phyloP scores from a whole-genome alignment of 73 alveolate species.

The Paramecium bursaria region DNA sequence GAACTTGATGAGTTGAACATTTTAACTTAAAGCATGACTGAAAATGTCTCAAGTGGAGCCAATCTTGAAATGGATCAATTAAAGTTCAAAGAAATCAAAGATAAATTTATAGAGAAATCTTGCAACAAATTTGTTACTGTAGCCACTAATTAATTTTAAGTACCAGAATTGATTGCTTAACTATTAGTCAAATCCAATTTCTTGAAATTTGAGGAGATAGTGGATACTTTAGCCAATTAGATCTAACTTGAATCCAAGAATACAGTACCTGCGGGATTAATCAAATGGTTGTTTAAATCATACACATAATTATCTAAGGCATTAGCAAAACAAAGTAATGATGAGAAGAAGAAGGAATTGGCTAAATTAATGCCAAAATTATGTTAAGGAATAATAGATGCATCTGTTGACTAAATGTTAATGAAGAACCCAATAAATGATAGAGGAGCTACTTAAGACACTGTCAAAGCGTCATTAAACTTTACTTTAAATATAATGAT shows the following conservation, averaged over 20 bases:
- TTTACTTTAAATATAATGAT: slow-evolving; percentile 3
- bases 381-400: slow-evolving; percentile 20
- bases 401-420: slow-evolving; percentile 23
- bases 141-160: slow-evolving; percentile 35
- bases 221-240: slow-evolving; percentile 31
- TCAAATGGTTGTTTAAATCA: slow-evolving; percentile 31
- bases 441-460: slow-evolving; percentile 38
- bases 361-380: neutral
- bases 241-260: slow-evolving; percentile 6
- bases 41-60: slow-evolving; percentile 25
- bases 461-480: neutral
- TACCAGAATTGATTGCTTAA: slow-evolving; percentile 48
- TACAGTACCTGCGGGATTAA: slow-evolving; percentile 10
- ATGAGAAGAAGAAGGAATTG: slow-evolving; percentile 20
- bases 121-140: slow-evolving; percentile 19
- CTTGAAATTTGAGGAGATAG: slow-evolving; percentile 34
- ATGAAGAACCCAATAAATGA: slow-evolving; percentile 7
- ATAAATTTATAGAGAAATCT: slow-evolving; percentile 25
- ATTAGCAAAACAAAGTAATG: slow-evolving; percentile 14
- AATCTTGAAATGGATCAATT: slow-evolving; percentile 11
- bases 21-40: slow-evolving; percentile 41
- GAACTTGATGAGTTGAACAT: slow-evolving; percentile 32
- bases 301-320: neutral
- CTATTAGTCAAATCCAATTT: slow-evolving; percentile 18
- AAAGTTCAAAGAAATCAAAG: slow-evolving; percentile 7